phyloP scores from a whole-genome alignment of 2,329 filamentous ascomycete species.

The Botryosphaeria agaves region DNA sequence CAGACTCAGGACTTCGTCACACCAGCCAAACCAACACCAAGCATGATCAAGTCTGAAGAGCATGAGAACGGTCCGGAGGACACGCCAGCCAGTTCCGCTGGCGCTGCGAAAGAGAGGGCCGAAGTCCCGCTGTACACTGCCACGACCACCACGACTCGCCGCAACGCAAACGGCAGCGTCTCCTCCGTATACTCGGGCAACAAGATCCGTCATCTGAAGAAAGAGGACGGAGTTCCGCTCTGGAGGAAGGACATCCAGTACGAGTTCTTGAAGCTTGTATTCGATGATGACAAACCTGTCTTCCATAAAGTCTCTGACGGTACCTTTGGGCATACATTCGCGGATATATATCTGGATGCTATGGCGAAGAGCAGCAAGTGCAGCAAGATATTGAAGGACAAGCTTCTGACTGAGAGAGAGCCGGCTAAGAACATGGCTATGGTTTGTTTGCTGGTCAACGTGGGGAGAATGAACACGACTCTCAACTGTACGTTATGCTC shows the following conservation, averaged over 20 bases:
- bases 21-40: not conserved
- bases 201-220: slow-evolving; percentile 75
- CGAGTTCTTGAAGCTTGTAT: slow-evolving; percentile 66
- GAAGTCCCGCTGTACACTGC: slow-evolving; percentile 25
- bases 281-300: slow-evolving; percentile 55
- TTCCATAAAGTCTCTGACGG: slow-evolving; percentile 88
- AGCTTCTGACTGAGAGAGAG: slow-evolving; percentile 77
- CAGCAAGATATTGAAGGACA: slow-evolving; percentile 95
- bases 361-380: slow-evolving; percentile 99
- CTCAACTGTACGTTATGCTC: slow-evolving; percentile 80
- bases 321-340: slow-evolving; percentile 59
- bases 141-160: slow-evolving; percentile 34
- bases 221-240: slow-evolving; percentile 72
- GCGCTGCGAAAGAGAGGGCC: slow-evolving; percentile 1
- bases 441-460: slow-evolving; percentile 94
- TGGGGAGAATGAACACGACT: slow-evolving; percentile 97
- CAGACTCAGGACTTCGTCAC: not conserved
- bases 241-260: slow-evolving; percentile 82
- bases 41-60: not conserved
- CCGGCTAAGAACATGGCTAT: slow-evolving; percentile 97
- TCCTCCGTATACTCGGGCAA: slow-evolving; percentile 51
- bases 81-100: not conserved
- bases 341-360: slow-evolving; percentile 93
- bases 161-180: slow-evolving; percentile 47
- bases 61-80: not conserved